Evolutionary conservation across 2,329 filamentous ascomycete genomes (phyloP).

Genomic region (Calonectria pseudoturangicola): DNA sequence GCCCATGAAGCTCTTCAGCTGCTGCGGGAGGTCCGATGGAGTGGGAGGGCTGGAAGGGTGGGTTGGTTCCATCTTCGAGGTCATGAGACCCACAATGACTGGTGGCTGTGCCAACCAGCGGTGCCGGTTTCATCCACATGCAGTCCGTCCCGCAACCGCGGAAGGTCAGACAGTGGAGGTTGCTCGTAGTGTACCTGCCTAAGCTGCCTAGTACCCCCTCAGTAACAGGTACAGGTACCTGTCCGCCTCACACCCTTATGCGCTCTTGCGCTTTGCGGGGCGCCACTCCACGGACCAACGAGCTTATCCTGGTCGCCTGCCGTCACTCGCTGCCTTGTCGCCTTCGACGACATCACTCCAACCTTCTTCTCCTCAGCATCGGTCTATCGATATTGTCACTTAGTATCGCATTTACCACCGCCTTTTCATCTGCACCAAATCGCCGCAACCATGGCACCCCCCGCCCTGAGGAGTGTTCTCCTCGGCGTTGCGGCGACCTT

Average conservation of each 20-base stretch:
- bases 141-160: constrained; percentile 20
- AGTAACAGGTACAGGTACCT: constrained; percentile 40
- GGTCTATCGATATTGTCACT: constrained; percentile 25
- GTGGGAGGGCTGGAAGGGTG: constrained; percentile 22
- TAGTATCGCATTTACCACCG: constrained; percentile 32
- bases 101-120: constrained; percentile 37
- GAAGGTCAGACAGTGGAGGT: constrained; percentile 27
- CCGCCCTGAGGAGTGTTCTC: constrained; percentile 61
- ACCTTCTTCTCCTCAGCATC: constrained; percentile 32
- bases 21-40: not conserved
- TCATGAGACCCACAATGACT: constrained; percentile 36
- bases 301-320: constrained; percentile 52
- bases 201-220: constrained; percentile 26
- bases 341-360: constrained; percentile 38
- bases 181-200: constrained; percentile 35
- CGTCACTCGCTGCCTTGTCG: constrained; percentile 37
- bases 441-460: constrained; percentile 63
- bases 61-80: constrained; percentile 23
- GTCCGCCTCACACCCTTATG: constrained; percentile 1
- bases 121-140: constrained; percentile 17
- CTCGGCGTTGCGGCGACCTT: constrained; percentile 63
- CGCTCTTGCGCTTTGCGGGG: constrained; percentile 50
- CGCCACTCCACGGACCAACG: constrained; percentile 51
- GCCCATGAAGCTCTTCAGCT: constrained; percentile 19
- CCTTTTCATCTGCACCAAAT: constrained; percentile 45